Percentiles rank a stretch among this genome's conserved stretches.
Conservation (phyloP, 2,329 filamentous ascomycete species). For the Xylaria sp. region DNA sequence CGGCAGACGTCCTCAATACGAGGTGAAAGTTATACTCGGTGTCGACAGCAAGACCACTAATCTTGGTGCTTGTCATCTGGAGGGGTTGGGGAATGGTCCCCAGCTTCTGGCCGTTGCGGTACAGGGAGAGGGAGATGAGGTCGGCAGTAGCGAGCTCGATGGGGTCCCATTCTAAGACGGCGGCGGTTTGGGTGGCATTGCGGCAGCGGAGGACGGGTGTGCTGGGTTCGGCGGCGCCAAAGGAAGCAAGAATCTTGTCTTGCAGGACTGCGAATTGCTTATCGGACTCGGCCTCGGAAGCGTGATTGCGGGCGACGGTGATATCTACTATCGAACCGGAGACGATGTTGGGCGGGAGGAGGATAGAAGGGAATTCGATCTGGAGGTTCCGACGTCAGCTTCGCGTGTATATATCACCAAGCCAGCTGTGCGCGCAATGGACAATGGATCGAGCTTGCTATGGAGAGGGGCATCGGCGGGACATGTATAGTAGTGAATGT, state of each 20-base stretch:
- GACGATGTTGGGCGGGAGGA: constrained; percentile 91
- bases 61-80: constrained; percentile 94
- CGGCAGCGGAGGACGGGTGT: constrained; percentile 84
- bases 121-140: constrained; percentile 85
- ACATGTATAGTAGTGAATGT: not conserved
- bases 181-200: constrained; percentile 97
- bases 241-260: constrained; percentile 82
- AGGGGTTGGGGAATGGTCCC: constrained; percentile 89
- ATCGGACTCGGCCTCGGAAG: constrained; percentile 76
- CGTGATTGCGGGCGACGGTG: constrained; percentile 84
- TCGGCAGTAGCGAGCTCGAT: constrained; percentile 92
- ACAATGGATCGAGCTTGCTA: not conserved
- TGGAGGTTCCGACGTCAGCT: constrained; percentile 48
- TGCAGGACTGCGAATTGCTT: constrained; percentile 84
- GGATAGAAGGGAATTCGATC: constrained; percentile 99
- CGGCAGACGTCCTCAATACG: constrained; percentile 87
- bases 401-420: not conserved
- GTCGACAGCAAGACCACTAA: constrained; percentile 93
- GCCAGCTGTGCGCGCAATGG: not conserved
- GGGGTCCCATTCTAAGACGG: constrained; percentile 97
- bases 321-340: constrained; percentile 98
- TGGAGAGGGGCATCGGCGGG: not conserved
- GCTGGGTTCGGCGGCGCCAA: constrained; percentile 79
- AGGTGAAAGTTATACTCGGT: constrained; percentile 96
- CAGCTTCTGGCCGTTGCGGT: constrained; percentile 95